Evolutionary conservation across 2,329 filamentous ascomycete genomes (phyloP).

Genomic region (Pyricularia pennisetigena): DNA sequence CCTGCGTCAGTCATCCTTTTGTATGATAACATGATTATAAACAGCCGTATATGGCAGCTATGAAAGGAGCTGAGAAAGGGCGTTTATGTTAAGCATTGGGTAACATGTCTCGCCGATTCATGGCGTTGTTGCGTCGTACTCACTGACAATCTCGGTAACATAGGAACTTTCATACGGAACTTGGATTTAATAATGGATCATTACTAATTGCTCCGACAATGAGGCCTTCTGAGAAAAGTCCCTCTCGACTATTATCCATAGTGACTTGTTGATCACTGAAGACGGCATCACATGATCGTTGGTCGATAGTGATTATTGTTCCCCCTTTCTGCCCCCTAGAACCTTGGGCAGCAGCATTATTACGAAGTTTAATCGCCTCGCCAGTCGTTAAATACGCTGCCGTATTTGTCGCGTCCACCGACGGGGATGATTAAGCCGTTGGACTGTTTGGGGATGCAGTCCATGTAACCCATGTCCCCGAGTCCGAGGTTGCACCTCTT

Average conservation of each 20-base stretch:
- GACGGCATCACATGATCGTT: not conserved
- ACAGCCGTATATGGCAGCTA: not conserved
- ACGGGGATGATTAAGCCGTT: not conserved
- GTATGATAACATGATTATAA: slow-evolving; percentile 1
- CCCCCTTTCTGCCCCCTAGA: not conserved
- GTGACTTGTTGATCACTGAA: not conserved
- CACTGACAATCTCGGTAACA: not conserved
- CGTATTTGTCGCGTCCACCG: not conserved
- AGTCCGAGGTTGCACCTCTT: not conserved
- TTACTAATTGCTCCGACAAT: not conserved
- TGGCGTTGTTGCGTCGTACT: not conserved
- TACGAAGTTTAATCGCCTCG: not conserved
- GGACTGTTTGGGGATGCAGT: not conserved
- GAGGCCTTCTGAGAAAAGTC: not conserved
- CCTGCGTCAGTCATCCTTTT: not conserved
- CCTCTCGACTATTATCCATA: not conserved
- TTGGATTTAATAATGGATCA: not conserved
- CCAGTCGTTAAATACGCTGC: not conserved
- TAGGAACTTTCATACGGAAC: not conserved
- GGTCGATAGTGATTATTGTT: not conserved
- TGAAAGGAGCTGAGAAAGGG: not conserved
- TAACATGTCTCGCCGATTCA: not conserved
- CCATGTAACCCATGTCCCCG: not conserved
- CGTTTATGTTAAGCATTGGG: not conserved
- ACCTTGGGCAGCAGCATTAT: not conserved